Evolutionary conservation across 768 basidiomycete species (phyloP).

Genomic region (Tylopilus balloui): DNA sequence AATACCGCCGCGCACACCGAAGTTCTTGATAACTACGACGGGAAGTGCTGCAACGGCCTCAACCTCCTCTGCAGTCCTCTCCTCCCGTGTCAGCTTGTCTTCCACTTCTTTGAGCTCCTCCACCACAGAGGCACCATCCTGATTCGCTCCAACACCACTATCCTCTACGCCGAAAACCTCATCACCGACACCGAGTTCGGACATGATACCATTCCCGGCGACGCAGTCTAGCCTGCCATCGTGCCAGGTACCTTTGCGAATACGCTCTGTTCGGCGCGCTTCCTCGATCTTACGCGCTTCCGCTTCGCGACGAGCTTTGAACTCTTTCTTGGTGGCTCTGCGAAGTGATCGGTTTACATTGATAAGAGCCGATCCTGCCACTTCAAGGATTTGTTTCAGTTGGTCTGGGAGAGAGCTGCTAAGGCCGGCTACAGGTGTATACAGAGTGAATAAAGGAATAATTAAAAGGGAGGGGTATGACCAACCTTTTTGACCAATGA

Average conservation of each 20-base stretch:
- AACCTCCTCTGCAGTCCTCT: conserved; percentile 38
- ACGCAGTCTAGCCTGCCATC: conserved; percentile 83
- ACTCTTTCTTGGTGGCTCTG: conserved; percentile 37
- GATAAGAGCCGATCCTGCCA: conserved; percentile 69
- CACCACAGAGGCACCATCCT: conserved; percentile 7
- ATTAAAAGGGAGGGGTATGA: background rate
- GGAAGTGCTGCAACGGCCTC: conserved; percentile 64
- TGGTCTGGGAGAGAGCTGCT: conserved; percentile 77
- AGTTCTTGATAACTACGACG: conserved; percentile 83
- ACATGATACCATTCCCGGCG: conserved; percentile 82
- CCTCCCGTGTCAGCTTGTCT: conserved; percentile 29
- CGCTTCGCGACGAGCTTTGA: conserved; percentile 36
- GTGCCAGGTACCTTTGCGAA: conserved; percentile 70
- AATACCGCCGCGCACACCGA: conserved; percentile 51
- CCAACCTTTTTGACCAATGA: conserved; percentile 93
- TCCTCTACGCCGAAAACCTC: conserved; percentile 48
- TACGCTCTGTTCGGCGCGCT: conserved; percentile 39
- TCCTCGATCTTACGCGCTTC: conserved; percentile 37
- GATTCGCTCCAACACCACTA: conserved; percentile 16
- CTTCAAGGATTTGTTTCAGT: conserved; percentile 77
- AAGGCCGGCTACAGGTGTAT: conserved; percentile 60
- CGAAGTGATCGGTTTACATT: conserved; percentile 53
- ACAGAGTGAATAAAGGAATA: background rate
- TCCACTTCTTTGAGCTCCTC: conserved; percentile 27
- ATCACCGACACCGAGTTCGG: conserved; percentile 80